Percentiles rank a stretch among this genome's conserved stretches.
phyloP scores from a whole-genome alignment of 768 basidiomycete genomes.

The Phaeotremella skinneri region DNA sequence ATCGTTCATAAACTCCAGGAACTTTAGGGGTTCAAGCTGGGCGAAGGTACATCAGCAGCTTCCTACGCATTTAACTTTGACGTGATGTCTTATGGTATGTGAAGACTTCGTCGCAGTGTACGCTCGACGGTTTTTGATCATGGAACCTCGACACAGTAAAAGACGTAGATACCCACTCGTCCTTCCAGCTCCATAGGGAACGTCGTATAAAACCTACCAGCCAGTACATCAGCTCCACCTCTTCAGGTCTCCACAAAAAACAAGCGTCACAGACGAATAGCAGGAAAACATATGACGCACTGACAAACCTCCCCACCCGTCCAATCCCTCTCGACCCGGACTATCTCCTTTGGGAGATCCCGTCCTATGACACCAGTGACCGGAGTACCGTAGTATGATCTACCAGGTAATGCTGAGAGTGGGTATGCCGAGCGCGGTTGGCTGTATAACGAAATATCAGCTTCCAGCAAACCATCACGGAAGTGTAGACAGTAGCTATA shows the following conservation, averaged over 20 bases:
- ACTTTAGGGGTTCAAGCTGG: constrained; percentile 86
- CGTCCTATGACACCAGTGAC: constrained; percentile 82
- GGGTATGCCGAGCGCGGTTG: constrained; percentile 43
- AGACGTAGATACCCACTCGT: constrained; percentile 60
- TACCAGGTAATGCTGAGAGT: constrained; percentile 32
- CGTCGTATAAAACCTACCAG: constrained; percentile 65
- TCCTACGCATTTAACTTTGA: neutral
- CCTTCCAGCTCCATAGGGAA: constrained; percentile 92
- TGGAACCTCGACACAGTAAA: constrained; percentile 2
- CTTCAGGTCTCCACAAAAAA: neutral
- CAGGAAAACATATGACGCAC: constrained; percentile 36
- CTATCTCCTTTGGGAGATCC: constrained; percentile 86
- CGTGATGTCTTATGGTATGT: too few relatives aligned
- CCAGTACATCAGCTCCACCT: constrained; percentile 1
- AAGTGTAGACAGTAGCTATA: too few relatives aligned
- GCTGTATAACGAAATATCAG: constrained; percentile 11
- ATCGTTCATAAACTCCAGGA: constrained; percentile 81
- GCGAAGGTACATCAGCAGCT: neutral
- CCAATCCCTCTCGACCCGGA: constrained; percentile 91
- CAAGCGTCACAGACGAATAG: neutral
- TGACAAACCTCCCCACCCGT: constrained; percentile 83
- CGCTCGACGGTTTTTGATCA: neutral
- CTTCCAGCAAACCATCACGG: too few relatives aligned
- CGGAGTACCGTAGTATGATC: constrained; percentile 62
- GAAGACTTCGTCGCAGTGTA: too few relatives aligned